Evolutionary conservation across 768 basidiomycete genomes (phyloP).

Genomic region (Xerocomus brunneocitrinus): DNA sequence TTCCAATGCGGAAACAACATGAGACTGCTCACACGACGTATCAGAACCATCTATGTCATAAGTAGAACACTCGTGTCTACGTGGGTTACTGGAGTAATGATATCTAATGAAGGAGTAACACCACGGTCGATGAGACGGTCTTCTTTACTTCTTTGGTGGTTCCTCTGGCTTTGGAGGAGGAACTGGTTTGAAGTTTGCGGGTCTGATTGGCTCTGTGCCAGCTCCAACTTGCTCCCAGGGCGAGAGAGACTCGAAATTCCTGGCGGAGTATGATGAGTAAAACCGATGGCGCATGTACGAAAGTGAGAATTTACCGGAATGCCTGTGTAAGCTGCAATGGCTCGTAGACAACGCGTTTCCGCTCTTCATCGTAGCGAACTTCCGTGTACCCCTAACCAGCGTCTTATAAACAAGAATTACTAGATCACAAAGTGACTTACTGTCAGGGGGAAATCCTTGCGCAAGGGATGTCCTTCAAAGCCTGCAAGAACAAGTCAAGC

Average conservation of each 20-base stretch:
- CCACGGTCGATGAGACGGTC: background rate
- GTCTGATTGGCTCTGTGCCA: slow-evolving; percentile 50
- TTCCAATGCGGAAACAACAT: slow-evolving; percentile 10
- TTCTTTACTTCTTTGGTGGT: slow-evolving; percentile 67
- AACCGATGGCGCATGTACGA: background rate
- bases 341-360: slow-evolving; percentile 96
- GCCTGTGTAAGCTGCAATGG: slow-evolving; percentile 97
- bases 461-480: slow-evolving; percentile 94
- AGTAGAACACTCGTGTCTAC: slow-evolving; percentile 2
- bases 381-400: slow-evolving; percentile 88
- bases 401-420: background rate
- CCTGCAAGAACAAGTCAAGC: slow-evolving; percentile 39
- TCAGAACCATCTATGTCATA: slow-evolving; percentile 7
- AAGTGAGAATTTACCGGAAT: slow-evolving; percentile 63
- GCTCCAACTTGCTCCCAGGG: slow-evolving; percentile 95
- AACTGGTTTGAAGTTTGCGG: slow-evolving; percentile 71
- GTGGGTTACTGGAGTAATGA: slow-evolving; percentile 10
- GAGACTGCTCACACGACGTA: background rate
- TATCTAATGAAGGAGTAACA: slow-evolving; percentile 3
- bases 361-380: slow-evolving; percentile 95
- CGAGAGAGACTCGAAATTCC: slow-evolving; percentile 89
- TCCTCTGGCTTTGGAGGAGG: slow-evolving; percentile 75
- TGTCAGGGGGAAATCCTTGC: slow-evolving; percentile 97
- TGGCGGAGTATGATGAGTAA: slow-evolving; percentile 26
- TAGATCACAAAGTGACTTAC: slow-evolving; percentile 40